These are phyloP conservation scores for Zasmidium cellare DNA, from an alignment of 2,329 filamentous ascomycete genomes.

Conservation along the genomic window DNA sequence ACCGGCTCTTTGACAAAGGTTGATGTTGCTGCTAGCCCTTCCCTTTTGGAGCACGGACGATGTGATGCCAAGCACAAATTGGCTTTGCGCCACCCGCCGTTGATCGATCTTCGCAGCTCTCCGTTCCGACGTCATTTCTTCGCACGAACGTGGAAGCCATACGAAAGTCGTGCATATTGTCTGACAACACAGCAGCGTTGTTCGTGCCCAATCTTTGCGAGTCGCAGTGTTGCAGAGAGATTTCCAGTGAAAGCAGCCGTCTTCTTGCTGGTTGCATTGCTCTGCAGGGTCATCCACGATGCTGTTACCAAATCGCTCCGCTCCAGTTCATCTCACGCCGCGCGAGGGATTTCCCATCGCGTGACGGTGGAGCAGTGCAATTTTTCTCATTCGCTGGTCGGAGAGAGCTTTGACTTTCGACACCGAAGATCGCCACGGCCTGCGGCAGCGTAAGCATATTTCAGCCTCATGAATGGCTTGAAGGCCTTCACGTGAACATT, in stretches of 20 bases:
- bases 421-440: background rate
- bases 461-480: background rate
- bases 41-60: background rate
- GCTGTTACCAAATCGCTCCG: background rate
- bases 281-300: background rate
- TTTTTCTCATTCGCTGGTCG: background rate
- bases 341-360: background rate
- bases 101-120: background rate
- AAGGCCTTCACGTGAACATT: background rate
- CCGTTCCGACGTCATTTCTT: too few species aligned
- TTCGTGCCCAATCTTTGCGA: background rate
- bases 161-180: too few species aligned
- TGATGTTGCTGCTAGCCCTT: background rate
- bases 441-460: background rate
- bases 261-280: background rate
- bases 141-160: too few species aligned
- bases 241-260: background rate
- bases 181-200: too few species aligned
- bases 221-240: background rate
- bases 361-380: background rate
- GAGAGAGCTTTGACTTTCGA: background rate
- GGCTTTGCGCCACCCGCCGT: background rate
- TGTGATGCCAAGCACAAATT: background rate
- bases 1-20: background rate
- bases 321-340: background rate